A percentile compares a stretch with the other conserved stretches of the same genome.
Evolutionary conservation across 495 filamentous ascomycete genomes (phyloP).

Genomic region (Penicillium canariense): DNA sequence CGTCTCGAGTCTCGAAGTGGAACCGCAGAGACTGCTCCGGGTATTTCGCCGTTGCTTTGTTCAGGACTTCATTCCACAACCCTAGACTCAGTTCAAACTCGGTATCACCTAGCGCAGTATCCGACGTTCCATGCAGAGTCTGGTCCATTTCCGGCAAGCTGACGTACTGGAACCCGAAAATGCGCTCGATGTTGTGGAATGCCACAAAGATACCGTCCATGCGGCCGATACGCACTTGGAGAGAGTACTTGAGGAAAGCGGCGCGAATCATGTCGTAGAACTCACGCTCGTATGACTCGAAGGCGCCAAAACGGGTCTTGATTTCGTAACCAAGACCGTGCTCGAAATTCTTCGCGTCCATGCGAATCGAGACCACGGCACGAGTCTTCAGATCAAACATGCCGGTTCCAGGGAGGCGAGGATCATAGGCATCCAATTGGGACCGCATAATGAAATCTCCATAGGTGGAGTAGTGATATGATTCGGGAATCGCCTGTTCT

Average conservation of each 20-base stretch:
- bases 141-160: constrained; percentile 82
- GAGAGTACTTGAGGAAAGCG: constrained; percentile 93
- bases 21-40: constrained; percentile 71
- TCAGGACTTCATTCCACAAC: constrained; percentile 72
- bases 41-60: constrained; percentile 71
- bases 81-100: constrained; percentile 81
- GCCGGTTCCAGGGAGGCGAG: constrained; percentile 81
- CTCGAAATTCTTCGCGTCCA: constrained; percentile 70
- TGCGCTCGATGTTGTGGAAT: constrained; percentile 89
- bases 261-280: constrained; percentile 95
- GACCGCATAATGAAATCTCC: constrained; percentile 96
- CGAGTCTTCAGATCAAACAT: constrained; percentile 98
- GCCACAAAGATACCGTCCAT: constrained; percentile 99
- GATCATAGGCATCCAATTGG: constrained; percentile 89
- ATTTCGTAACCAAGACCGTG: constrained; percentile 88
- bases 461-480: constrained; percentile 82
- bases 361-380: constrained; percentile 85
- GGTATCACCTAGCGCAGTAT: constrained; percentile 68
- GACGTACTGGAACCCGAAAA: constrained; percentile 98
- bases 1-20: constrained; percentile 77
- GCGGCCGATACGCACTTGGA: constrained; percentile 92
- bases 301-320: constrained; percentile 65
- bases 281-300: constrained; percentile 90
- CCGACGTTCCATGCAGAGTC: constrained; percentile 69
- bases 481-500: constrained; percentile 63